Evolutionary conservation across 495 filamentous ascomycete genomes (phyloP).

Genomic region (Trichoderma gamsii): DNA sequence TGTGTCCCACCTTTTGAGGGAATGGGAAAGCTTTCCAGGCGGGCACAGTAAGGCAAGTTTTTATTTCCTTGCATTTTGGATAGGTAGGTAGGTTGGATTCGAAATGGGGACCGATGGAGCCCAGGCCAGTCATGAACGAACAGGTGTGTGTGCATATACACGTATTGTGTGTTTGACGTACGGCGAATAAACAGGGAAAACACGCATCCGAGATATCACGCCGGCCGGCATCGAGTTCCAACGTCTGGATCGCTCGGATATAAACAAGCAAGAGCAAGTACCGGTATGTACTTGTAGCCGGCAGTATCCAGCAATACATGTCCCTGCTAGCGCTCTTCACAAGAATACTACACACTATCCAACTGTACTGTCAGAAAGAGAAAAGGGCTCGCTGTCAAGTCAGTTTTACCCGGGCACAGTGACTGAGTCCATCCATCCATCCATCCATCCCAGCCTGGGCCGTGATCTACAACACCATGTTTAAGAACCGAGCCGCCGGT

Average conservation of each 20-base stretch:
- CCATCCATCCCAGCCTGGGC: neutral
- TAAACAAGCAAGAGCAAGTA: too few species aligned
- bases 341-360: neutral
- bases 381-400: neutral
- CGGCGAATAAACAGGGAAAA: too few species aligned
- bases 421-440: neutral
- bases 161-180: neutral
- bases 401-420: neutral
- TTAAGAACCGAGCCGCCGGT: constrained; percentile 1
- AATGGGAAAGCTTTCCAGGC: neutral
- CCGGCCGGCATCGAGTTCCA: too few species aligned
- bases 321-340: neutral
- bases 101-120: neutral
- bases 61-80: too few species aligned
- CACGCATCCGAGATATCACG: too few species aligned
- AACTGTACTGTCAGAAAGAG: neutral
- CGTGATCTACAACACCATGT: constrained; percentile 2
- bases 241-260: too few species aligned
- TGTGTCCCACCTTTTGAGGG: neutral
- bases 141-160: neutral
- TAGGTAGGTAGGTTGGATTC: neutral
- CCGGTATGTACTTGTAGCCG: too few species aligned
- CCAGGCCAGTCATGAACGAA: neutral
- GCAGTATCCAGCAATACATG: neutral
- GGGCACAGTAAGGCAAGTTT: neutral